These are phyloP conservation scores for Excoecaria agallocha DNA, from an alignment of 345 rosid genomes.

Conservation along the genomic window DNA sequence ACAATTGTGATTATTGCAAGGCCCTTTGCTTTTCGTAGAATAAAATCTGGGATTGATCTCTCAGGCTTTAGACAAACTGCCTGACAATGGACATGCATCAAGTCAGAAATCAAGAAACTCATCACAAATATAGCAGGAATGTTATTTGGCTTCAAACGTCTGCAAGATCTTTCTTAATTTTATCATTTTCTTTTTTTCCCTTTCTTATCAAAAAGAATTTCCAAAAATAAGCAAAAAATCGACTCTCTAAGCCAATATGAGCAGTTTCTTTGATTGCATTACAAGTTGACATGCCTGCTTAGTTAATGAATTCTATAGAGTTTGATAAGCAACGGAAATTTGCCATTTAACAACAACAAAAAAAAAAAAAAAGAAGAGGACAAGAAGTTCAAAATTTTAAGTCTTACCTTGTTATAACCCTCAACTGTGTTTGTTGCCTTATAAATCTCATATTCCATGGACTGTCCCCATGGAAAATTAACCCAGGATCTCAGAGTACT, in stretches of 20 bases:
- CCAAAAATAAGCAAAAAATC: not conserved
- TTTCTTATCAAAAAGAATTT: not conserved
- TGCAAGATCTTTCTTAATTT: not conserved
- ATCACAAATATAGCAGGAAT: not conserved
- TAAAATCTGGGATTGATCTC: conserved; percentile 78
- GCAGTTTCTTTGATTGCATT: not conserved
- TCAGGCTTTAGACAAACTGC: conserved; percentile 75
- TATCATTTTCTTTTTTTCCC: not conserved
- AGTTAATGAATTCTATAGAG: not conserved
- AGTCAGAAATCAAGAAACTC: conserved; percentile 6
- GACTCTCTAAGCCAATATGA: not conserved
- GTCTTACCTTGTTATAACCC: conserved; percentile 65
- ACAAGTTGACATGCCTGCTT: not conserved
- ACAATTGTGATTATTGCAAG: conserved; percentile 82
- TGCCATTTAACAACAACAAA: not conserved
- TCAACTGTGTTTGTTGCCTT: conserved; percentile 81
- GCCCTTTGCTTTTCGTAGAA: conserved; percentile 79
- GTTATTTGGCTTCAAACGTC: not conserved
- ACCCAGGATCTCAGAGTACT: conserved; percentile 98
- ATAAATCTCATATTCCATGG: conserved; percentile 89
- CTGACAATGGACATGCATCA: conserved; percentile 38
- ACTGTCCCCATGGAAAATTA: conserved; percentile 94
- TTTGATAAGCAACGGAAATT: not conserved
- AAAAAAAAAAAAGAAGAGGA: not conserved
- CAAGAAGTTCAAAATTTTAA: not conserved